Evolutionary conservation across 257 asterid genomes (phyloP), one percentile per base, ranked within the genome.

Genomic region (Solanum rostratum): DNA sequence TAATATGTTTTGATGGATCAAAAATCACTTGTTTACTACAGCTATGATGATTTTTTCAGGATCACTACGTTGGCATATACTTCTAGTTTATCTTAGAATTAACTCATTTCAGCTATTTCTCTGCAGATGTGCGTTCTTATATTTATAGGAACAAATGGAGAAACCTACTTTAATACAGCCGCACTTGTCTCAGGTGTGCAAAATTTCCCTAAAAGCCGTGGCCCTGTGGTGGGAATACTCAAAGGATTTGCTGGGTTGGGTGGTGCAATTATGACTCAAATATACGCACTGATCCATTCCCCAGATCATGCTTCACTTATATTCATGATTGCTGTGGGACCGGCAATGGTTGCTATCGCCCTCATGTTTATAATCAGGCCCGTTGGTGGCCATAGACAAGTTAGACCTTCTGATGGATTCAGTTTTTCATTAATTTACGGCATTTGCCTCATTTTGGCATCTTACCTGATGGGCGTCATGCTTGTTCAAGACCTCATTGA

Each of bases 391-490:
- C 95, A 92, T 87, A 89, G 84, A 65, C 95, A 92, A 85, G 50
- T 90, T 59, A 87, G 95, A 66, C 53, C 89, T n/a, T 76, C 93
- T 1, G 95, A 92, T 82, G 91, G 88, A 5, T 79, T 86, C 45
- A 89, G 91, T 81, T 90, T 90, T 90, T 83, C 92, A 10, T 84
- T 89, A 60, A 85, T 92, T 62, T 92, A 92, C 18, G 60, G 90
- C 71, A 60, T 88, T 53, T 92, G 95, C 65, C 86, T 92, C 16
- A 45, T 92, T 73, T 80, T 92, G 60, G 95, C 95, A 80, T 89
- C 93, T 55, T 92, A 92, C 82, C 71, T 92, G 85, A 90, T 92
- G 93, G 93, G 92, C 0, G 92, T 92, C 78, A 92, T 92, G 95
- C 89, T 92, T 59, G 92, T 89, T 46, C 88, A 92, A 83, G 95